Percentiles rank a stretch among this genome's conserved stretches.
Evolutionary conservation across 1,139 yeast species (phyloP).

Genomic region (Kodamaea derodonti): DNA sequence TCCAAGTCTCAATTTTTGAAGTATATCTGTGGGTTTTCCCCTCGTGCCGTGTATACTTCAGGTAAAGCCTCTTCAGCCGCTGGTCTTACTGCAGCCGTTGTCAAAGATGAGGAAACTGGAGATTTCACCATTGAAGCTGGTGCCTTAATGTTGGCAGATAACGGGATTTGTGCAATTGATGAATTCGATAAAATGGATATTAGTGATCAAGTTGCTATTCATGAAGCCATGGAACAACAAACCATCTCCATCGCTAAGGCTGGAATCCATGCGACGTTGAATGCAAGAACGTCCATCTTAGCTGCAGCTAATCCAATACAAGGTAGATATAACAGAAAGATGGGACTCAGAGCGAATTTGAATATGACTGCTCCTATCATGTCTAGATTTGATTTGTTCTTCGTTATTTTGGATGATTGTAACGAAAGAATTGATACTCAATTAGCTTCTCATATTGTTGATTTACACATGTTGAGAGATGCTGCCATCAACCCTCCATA

Average conservation of each 20-base stretch:
- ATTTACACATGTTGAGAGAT: slow-evolving; percentile 87
- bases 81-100: slow-evolving; percentile 97
- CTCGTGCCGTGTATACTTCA: slow-evolving; percentile 94
- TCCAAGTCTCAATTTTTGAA: slow-evolving; percentile 95
- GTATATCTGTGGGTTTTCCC: slow-evolving; percentile 87
- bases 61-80: slow-evolving; percentile 99
- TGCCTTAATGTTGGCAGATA: slow-evolving; percentile 97
- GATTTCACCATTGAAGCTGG: slow-evolving; percentile 99
- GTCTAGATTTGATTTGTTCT: slow-evolving; percentile 96
- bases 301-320: slow-evolving; percentile 98
- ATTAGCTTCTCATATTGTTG: slow-evolving; percentile 88
- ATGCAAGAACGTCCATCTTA: slow-evolving; percentile 91
- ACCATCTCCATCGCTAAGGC: slow-evolving; percentile 98
- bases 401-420: slow-evolving; percentile 92
- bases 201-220: slow-evolving; percentile 95
- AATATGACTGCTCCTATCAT: slow-evolving; percentile 99
- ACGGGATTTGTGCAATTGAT: slow-evolving; percentile 97
- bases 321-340: slow-evolving; percentile 87
- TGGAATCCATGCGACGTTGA: slow-evolving; percentile 95
- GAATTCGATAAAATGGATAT: slow-evolving; percentile 98
- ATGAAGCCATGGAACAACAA: slow-evolving; percentile 99
- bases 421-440: slow-evolving; percentile 88
- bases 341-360: slow-evolving; percentile 80
- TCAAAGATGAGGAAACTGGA: slow-evolving; percentile 95
- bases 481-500: slow-evolving; percentile 89